A percentile compares a stretch with the other conserved stretches of the same genome.
Evolutionary conservation across 2,329 filamentous ascomycete genomes (phyloP).

Genomic region (Fusarium anthophilum): DNA sequence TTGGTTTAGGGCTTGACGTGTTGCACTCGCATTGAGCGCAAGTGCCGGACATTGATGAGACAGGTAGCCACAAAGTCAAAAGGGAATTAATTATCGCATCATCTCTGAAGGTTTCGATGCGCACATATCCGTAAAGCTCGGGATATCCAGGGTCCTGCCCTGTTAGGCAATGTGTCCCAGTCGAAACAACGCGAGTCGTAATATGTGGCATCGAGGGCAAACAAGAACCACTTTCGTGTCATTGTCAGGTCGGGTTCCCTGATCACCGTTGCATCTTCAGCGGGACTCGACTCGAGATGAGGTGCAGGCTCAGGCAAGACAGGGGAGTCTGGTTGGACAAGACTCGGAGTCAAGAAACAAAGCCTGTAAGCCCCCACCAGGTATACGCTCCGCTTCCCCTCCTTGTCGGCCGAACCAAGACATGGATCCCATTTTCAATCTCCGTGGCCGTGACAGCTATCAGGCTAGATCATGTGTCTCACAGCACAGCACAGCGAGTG

Average conservation of each 20-base stretch:
- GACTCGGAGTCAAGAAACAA: background rate
- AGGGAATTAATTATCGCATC: background rate
- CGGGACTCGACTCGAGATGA: constrained; percentile 31
- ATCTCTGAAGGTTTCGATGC: constrained; percentile 3
- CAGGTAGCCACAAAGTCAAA: constrained; percentile 34
- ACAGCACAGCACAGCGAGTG: background rate
- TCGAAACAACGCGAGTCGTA: constrained; percentile 28
- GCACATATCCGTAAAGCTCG: constrained; percentile 7
- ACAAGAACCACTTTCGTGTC: constrained; percentile 26
- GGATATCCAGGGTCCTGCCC: constrained; percentile 37
- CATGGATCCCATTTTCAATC: constrained; percentile 21
- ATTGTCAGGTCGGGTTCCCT: constrained; percentile 29
- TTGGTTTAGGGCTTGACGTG: constrained; percentile 7
- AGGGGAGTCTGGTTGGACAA: constrained; percentile 28
- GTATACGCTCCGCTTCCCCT: constrained; percentile 31
- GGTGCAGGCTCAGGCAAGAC: constrained; percentile 21
- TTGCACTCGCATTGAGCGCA: background rate
- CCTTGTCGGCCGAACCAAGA: constrained; percentile 35
- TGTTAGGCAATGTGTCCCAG: constrained; percentile 25
- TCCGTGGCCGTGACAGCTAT: constrained; percentile 1
- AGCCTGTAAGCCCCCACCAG: constrained; percentile 20
- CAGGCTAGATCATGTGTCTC: background rate
- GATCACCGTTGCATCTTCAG: constrained; percentile 37
- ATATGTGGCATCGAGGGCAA: constrained; percentile 14
- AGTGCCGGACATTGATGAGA: constrained; percentile 20